Conservation (phyloP, 1,284 basidiomycete species). For the Pulchroboletus neoregius region DNA sequence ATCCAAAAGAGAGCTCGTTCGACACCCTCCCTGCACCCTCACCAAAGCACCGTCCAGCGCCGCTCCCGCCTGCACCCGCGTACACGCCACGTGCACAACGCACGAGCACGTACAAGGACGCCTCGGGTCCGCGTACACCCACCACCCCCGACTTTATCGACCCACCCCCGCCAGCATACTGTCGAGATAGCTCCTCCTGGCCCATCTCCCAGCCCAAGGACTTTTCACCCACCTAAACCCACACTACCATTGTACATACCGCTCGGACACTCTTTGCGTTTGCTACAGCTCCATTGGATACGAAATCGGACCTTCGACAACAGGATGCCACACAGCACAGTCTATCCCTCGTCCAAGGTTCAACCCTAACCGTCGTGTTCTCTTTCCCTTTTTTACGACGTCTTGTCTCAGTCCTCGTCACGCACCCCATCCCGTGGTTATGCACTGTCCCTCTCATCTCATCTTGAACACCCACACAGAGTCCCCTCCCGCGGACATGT, state of each 20-base stretch:
- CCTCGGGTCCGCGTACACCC: conserved; percentile 17
- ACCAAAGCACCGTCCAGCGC: conserved; percentile 20
- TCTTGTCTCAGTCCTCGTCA: neutral
- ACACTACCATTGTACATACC: neutral
- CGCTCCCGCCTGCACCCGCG: conserved; percentile 2
- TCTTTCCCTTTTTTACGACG: too few relatives aligned
- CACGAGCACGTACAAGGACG: conserved; percentile 25
- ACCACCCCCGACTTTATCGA: conserved; percentile 22
- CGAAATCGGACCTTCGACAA: conserved; percentile 1
- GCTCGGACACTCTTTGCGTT: neutral
- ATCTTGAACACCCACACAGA: too few relatives aligned
- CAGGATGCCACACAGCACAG: conserved; percentile 5
- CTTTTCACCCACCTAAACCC: too few relatives aligned
- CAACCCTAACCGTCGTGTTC: neutral
- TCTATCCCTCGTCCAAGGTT: neutral
- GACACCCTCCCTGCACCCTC: neutral
- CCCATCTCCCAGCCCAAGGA: neutral
- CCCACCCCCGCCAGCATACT: conserved; percentile 29
- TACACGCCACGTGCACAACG: conserved; percentile 12
- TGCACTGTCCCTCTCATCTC: neutral
- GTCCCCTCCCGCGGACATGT: neutral
- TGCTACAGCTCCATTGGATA: neutral
- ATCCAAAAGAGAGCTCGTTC: conserved; percentile 3
- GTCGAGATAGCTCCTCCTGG: conserved; percentile 11
- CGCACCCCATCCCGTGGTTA: too few relatives aligned